Evolutionary conservation across 2,329 filamentous ascomycete species (phyloP).

Genomic region (Dothideomycetidae sp.): DNA sequence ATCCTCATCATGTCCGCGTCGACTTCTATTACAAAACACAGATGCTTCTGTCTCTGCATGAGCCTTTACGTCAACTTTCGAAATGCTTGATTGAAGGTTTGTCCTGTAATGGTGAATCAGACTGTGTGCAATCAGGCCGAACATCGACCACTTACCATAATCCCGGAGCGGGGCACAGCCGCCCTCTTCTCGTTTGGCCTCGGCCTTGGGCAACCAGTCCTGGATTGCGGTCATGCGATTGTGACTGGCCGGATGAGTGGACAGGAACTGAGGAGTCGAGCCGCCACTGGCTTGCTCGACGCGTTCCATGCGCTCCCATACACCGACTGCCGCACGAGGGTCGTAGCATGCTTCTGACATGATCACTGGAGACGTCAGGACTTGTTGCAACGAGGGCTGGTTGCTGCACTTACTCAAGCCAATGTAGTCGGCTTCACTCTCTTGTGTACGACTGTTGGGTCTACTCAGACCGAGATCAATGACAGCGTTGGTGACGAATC

Average conservation of each 20-base stretch:
- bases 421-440: conserved; percentile 65
- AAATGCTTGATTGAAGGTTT: neutral
- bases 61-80: neutral
- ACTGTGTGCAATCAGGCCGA: neutral
- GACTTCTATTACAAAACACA: too few species aligned
- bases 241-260: conserved; percentile 60
- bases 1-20: too few species aligned
- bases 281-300: conserved; percentile 43
- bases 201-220: conserved; percentile 38
- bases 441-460: conserved; percentile 57
- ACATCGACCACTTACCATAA: conserved; percentile 12
- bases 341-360: conserved; percentile 71
- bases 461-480: conserved; percentile 50
- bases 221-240: conserved; percentile 51
- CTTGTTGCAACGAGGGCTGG: too few species aligned
- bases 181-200: conserved; percentile 22
- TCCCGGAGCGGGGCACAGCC: conserved; percentile 8
- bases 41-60: neutral
- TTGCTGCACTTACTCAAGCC: conserved; percentile 36
- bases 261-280: conserved; percentile 55
- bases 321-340: conserved; percentile 48
- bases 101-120: neutral
- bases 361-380: conserved; percentile 37
- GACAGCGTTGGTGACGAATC: conserved; percentile 25
- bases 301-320: conserved; percentile 41